phyloP scores from a whole-genome alignment of 345 rosid genomes.

The Brassica incana region DNA sequence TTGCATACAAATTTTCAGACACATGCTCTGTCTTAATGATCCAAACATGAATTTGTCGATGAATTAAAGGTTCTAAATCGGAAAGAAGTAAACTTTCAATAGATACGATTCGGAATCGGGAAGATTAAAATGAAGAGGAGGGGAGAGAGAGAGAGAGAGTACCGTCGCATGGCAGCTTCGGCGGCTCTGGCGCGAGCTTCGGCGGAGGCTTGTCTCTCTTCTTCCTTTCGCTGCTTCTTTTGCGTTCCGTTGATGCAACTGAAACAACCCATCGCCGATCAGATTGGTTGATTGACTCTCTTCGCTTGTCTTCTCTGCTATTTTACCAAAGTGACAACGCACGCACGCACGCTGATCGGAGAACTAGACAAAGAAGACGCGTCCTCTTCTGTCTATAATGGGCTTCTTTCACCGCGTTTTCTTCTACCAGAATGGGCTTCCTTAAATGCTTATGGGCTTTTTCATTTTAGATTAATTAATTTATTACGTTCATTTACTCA shows the following conservation, averaged over 20 bases:
- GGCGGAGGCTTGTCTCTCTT: conserved; percentile 66
- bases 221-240: conserved; percentile 62
- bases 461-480: not conserved
- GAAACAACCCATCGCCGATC: conserved; percentile 62
- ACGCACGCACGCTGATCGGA: not conserved
- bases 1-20: conserved; percentile 6
- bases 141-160: not conserved
- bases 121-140: not conserved
- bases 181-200: conserved; percentile 97
- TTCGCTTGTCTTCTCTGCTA: conserved; percentile 26
- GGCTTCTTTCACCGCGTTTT: not conserved
- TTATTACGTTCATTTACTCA: too few relatives aligned
- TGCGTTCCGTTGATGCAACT: conserved; percentile 67
- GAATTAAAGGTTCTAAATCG: not conserved
- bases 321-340: conserved; percentile 19
- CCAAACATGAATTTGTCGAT: not conserved
- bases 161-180: conserved; percentile 96
- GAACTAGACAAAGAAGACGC: conserved; percentile 21
- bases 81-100: not conserved
- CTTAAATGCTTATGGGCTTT: not conserved
- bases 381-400: conserved; percentile 13
- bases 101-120: conserved; percentile 6
- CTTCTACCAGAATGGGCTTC: not conserved
- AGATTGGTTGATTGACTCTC: not conserved
- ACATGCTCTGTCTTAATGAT: not conserved